phyloP scores from a whole-genome alignment of 371 early-diverging fungal species.

The Mortierella sp. region DNA sequence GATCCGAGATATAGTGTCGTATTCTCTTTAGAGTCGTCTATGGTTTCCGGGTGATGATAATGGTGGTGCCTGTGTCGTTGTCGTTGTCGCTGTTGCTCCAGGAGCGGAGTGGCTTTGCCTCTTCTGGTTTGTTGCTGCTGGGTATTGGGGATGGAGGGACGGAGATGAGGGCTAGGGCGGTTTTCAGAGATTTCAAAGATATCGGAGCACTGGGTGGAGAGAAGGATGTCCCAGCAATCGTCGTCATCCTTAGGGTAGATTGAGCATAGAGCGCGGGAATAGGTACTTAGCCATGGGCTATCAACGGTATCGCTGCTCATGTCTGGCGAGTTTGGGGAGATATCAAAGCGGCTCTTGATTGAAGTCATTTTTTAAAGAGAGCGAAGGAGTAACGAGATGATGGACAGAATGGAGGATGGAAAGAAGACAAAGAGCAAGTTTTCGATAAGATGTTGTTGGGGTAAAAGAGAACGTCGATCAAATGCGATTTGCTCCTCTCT shows the following conservation, averaged over 20 bases:
- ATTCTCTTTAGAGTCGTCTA: background rate
- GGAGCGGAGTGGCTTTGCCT: too few relatives aligned
- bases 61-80: background rate
- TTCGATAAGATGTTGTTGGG: background rate
- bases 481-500: too few relatives aligned
- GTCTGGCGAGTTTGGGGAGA: background rate
- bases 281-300: slow-evolving; percentile 26
- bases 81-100: background rate
- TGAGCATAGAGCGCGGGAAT: slow-evolving; percentile 37
- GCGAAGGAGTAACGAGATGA: too few relatives aligned
- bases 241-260: slow-evolving; percentile 33
- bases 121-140: background rate
- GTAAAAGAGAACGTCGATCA: background rate
- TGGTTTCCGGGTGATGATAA: background rate
- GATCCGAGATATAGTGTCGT: background rate
- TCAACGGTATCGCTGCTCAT: background rate
- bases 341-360: slow-evolving; percentile 13
- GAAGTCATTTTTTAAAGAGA: slow-evolving; percentile 29
- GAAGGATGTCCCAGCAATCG: slow-evolving; percentile 28
- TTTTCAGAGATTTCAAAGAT: background rate
- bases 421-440: background rate
- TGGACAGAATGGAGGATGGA: background rate
- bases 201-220: slow-evolving; percentile 8
- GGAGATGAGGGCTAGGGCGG: background rate
- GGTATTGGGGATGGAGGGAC: background rate